Conservation (phyloP, 169 alveolate genomes). For the Eimeria falciformis region DNA sequence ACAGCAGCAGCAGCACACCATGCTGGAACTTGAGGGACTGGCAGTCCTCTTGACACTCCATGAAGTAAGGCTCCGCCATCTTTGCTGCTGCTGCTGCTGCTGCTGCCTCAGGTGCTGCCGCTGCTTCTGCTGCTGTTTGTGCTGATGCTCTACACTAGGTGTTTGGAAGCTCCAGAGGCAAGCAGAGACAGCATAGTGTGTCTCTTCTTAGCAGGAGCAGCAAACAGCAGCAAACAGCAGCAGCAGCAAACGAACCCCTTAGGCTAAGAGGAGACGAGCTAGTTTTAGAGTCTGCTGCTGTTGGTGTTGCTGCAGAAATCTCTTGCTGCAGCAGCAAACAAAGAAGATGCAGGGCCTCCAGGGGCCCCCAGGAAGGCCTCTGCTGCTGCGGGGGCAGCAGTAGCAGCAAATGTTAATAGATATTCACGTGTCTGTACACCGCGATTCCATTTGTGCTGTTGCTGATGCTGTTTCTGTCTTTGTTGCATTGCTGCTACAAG, state of each 20-base stretch:
- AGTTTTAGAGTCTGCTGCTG: conserved; percentile 31
- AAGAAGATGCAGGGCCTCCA: conserved; percentile 29
- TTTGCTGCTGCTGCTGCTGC: conserved; percentile 5
- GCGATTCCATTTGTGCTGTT: neutral
- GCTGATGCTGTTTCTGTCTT: neutral
- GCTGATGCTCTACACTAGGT: neutral
- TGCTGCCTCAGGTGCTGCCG: conserved; percentile 19
- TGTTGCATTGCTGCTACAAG: neutral
- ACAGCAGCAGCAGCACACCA: conserved; percentile 30
- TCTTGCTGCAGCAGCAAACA: neutral
- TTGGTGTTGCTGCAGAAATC: conserved; percentile 18
- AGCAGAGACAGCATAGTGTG: neutral
- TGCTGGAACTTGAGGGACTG: conserved; percentile 62
- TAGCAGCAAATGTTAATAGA: neutral
- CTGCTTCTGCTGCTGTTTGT: neutral
- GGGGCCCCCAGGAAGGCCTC: conserved; percentile 51
- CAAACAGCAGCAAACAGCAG: neutral
- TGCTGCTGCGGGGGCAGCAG: conserved; percentile 40
- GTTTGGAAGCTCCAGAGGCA: neutral
- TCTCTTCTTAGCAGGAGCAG: neutral
- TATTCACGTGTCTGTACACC: neutral
- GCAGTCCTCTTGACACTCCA: conserved; percentile 64
- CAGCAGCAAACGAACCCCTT: neutral
- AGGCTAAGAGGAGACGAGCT: neutral
- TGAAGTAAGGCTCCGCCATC: conserved; percentile 46